phyloP scores from a whole-genome alignment of 129 eudicot species.

The Tanacetum coccineum region DNA sequence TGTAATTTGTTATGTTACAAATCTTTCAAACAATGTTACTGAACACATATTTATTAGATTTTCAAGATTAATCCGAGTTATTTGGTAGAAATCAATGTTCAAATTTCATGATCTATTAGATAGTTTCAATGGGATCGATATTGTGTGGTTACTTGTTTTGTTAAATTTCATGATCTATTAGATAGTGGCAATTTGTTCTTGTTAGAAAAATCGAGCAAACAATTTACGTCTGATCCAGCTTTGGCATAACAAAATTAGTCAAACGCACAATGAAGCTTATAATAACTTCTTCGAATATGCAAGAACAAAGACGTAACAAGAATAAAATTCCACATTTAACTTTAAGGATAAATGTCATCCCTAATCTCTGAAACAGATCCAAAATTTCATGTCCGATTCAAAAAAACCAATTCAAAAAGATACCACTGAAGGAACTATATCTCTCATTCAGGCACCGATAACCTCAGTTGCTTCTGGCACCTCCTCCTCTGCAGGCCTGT shows the following conservation, averaged over 20 bases:
- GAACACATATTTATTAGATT: no score
- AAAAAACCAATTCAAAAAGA: background rate
- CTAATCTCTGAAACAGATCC: conserved; percentile 13
- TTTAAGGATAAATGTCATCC: conserved; percentile 11
- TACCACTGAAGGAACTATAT: background rate
- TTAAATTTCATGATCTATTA: no score
- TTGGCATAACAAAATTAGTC: background rate
- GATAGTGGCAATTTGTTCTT: no score
- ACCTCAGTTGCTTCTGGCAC: conserved; percentile 58
- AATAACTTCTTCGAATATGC: conserved; percentile 5
- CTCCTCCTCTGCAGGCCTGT: conserved; percentile 64
- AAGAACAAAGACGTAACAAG: background rate
- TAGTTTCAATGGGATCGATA: no score
- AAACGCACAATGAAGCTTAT: background rate
- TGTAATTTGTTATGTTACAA: no score
- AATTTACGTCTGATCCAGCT: background rate
- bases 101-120: no score
- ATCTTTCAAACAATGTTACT: no score
- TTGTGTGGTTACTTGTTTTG: no score
- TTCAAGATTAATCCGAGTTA: no score
- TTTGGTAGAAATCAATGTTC: no score
- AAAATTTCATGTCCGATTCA: conserved; percentile 15
- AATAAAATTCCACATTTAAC: conserved; percentile 19
- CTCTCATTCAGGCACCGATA: conserved; percentile 54
- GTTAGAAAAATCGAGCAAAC: no score